Base-by-base conservation (phyloP, 2,329 filamentous ascomycete species). In the Coleophoma crateriformis region DNA sequence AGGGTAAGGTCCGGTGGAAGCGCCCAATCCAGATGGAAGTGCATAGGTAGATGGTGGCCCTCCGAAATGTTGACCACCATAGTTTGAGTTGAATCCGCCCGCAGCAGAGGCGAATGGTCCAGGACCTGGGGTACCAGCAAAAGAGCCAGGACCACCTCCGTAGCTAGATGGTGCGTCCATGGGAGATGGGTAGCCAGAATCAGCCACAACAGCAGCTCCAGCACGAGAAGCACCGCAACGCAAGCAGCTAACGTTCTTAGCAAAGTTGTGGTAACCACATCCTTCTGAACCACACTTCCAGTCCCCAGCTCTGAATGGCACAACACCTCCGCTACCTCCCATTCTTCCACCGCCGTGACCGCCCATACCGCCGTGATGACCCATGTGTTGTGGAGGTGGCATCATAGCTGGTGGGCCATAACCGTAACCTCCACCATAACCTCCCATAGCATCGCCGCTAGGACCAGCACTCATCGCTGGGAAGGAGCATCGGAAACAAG, bases 211-310 rank as follows among this genome's bases (percentile, higher is more conserved):
- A 14, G 92, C 91, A 51, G 94, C 94, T 55, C 88, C 90, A 53
- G 92, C 92, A 61, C 94, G 89, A 68, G 90, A 95, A 47, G 92
- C 94, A 67, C 94, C 94, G 66, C 94, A 99, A 52, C 94, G 88
- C 55, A 99, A 82, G 70, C 94, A 99, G 71, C 90, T 95, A 50
- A 97, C 92, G 63, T 99, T 99, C 81, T 99, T 99, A 54, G 94
- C 94, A 67, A 99, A 99, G 75, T 99, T 99, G 76, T 99, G 94
- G 70, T 99, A 99, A 51, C 88, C 90, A 67, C 94, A 99, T 35
- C 91, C 90, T 65, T 99, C 94, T 57, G 94, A 94, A 50, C 94
- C 94, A 65, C 94, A 99, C 71, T 96, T 96, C 94, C 94, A 99
- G 66, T 99, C 94, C 64, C 94, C 94, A 49, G 94, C 94, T 64